Evolutionary conservation across 495 filamentous ascomycete genomes (phyloP), one percentile per base, ranked within the genome.

Genomic region (Hypomontagnella monticulosa): DNA sequence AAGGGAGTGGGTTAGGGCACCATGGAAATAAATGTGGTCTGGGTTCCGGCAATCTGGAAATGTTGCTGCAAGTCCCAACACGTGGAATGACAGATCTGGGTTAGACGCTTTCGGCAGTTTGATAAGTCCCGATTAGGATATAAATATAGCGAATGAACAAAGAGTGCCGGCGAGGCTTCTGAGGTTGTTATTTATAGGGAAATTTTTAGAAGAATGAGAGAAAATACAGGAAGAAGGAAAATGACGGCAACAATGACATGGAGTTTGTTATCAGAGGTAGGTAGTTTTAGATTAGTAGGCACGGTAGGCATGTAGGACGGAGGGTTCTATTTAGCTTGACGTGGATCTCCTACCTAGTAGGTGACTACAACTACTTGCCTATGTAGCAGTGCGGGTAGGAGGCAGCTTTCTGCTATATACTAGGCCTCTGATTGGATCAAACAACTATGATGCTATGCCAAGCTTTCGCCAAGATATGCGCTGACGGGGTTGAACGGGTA

Each of bases 81-180:
- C 49, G 59, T 49, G 50, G 34, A 36, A 55, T 46, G 20, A 18
- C 16, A 3, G 10, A 43, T 27, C 10, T 4, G 38, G 9, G 37
- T 4, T 14, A 56, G 64, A 67, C 48, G 64, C 33, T 63, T 63
- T 63, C 58, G 58, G 64, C 64, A 63, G 49, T 53, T 48, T 50
- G 23, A 6, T 27, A 27, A 27, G 23, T n/a, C 7, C 2, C 40
- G 30, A 37, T 18, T 20, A 30, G 16, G n/a, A 57, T 20, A 19
- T 12, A 47, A 44, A 12, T 51, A 9, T 27, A 10, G 10, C 18
- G n/a, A 12, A 30, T 23, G 14, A 30, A 61, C 42, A 61, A 61
- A 61, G 48, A 40, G 32, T 20, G 14, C 33, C 18, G 10, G 14
- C 16, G 10, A 38, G 14, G 27, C 27, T 18, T 16, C 12, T 16